Conservation (phyloP, 768 basidiomycete genomes). For the Pulveroboletus sp. region DNA sequence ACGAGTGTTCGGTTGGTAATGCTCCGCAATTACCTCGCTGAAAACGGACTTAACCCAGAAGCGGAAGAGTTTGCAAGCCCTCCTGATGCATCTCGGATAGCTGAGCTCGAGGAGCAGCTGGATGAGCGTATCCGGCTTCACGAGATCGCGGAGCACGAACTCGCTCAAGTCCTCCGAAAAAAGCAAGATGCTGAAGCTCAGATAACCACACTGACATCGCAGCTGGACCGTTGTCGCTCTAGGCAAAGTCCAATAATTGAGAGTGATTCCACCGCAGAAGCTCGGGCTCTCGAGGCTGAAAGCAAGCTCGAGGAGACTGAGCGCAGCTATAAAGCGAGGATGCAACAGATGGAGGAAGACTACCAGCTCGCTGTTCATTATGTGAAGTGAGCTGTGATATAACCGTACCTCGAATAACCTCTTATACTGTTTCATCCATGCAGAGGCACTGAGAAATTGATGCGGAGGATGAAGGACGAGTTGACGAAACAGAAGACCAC, state of each 20-base stretch:
- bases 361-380: constrained; percentile 97
- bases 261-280: constrained; percentile 35
- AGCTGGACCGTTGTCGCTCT: constrained; percentile 63
- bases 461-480: constrained; percentile 94
- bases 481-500: constrained; percentile 83
- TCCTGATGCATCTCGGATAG: constrained; percentile 41
- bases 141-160: constrained; percentile 72
- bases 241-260: constrained; percentile 48
- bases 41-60: constrained; percentile 77
- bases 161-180: constrained; percentile 58
- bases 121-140: constrained; percentile 67
- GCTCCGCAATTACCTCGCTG: constrained; percentile 81
- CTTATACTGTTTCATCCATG: constrained; percentile 14
- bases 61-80: constrained; percentile 52
- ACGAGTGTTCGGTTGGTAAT: constrained; percentile 68
- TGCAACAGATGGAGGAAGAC: constrained; percentile 90
- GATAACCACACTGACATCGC: constrained; percentile 54
- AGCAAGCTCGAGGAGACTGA: constrained; percentile 77
- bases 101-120: constrained; percentile 75
- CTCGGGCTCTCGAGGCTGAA: constrained; percentile 64
- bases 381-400: constrained; percentile 70
- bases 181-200: constrained; percentile 75
- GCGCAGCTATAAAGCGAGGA: constrained; percentile 67
- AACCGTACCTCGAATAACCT: constrained; percentile 8
- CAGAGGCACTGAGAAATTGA: constrained; percentile 97